Base-by-base conservation (phyloP, 2,329 filamentous ascomycete genomes). In the Penicillium corylophilum region DNA sequence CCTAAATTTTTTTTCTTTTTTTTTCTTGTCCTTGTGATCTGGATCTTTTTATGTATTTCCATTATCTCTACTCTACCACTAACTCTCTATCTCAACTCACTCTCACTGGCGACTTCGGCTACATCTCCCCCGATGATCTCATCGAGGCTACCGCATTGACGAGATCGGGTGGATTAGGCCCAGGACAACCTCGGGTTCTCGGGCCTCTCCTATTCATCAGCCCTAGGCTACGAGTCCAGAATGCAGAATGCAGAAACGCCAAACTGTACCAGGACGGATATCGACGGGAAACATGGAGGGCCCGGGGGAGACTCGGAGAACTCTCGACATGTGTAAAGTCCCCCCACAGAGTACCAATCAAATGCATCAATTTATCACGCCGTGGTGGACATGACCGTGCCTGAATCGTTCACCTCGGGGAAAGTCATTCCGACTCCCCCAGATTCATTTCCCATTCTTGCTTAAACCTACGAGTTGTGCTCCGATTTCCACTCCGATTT, bases 221-320 rank as follows among this genome's bases (percentile, higher is more conserved):
- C 46, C 38, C 46, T 42, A 42, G 38, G 33, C 18, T 26, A 26
- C 39, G 22, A 26, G n/a, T n/a, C 7, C 16, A 31, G 20, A 24
- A 13, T 8, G 31, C 26, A 24, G 16, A 23, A 43, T 36, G 24
- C 18, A 43, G 18, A 44, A 7, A 38, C 38, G 36, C 26, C 46
- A 42, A 33, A 33, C 38, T 8, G n/a, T n/a, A n/a, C 15, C 20
- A 22, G 16, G 8, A 49, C 60, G 60, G 60, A 54, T 62, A 62
- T 53, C 48, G 49, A 41, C 60, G 60, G 60, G 51, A 50, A 60
- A 59, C 47, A 40, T 28, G 44, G 39, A 53, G 36, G 51, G 46
- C 51, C 53, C 60, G 59, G 60, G 52, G 50, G 44, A 59, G 50
- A 55, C 53, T 63, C 59, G 59, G 60, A 57, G 57, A 63, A 62